Evolutionary conservation across 345 rosid species (phyloP), one percentile per base, ranked within the genome.

Genomic region (Balakata baccata): DNA sequence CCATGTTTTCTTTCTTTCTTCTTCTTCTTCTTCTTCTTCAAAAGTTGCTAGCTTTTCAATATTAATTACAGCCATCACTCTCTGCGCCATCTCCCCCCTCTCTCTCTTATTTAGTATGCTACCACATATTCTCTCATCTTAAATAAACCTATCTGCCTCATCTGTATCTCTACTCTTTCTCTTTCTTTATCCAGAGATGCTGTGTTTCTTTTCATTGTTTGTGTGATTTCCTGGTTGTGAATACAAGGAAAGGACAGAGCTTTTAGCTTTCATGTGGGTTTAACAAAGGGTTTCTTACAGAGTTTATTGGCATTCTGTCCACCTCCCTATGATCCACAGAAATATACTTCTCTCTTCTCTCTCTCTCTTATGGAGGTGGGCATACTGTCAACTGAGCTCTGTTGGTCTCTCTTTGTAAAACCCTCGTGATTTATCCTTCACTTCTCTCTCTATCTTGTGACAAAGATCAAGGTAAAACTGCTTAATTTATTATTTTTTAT

Each of bases 301-400:
- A 86, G 87, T 79, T 87, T 75, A 82, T 93, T 93, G 98, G 98
- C 98, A 93, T 93, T 93, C 98, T 93, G 98, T 93, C 97, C 98
- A 91, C 98, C 98, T 93, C 98, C 92, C n/a, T n/a, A 43, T 43
- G 62, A 57, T 39, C 75, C 0, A 45, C 49, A 3, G 54, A 64
- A 49, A 29, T 29, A 1, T 18, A 41, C 6, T n/a, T 2, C 49
- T 51, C 39, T 29, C 23, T 38, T 68, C 60, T 71, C 18, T 70
- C 49, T 70, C 47, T 12, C 8, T 12, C 51, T 14, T 23, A 37
- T 43, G 85, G 92, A 93, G 98, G 97, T 91, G 98, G 98, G 85
- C 89, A 88, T 82, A 81, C 89, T 91, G 97, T 85, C 97, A 93
- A 86, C 82, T 64, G 97, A 78, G 79, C 87, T 88, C 84, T 89